Base-by-base conservation (phyloP, 495 filamentous ascomycete genomes). In the Penicillium macrosclerotiorum region DNA sequence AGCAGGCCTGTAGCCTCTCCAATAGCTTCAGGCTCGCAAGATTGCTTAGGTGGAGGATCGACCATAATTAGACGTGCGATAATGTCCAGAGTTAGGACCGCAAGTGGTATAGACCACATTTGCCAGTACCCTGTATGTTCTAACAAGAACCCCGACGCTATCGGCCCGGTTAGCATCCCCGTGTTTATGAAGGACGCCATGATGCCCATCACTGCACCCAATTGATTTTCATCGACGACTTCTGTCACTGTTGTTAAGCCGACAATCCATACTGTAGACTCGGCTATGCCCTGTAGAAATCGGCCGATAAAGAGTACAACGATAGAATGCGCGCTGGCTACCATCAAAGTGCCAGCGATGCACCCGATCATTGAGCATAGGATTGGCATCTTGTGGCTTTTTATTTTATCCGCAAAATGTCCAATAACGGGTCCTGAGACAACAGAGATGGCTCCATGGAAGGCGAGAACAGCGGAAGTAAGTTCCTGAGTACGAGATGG, bases 111-210 rank as follows among this genome's bases (percentile, higher is more conserved):
- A 5, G 59, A 57, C 59, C 62, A 65, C 1, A 54, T 57, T 3
- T 44, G 2, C 57, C 62, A 65, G 33, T 68, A 65, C 2, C 64
- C 64, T 1, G 45, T 45, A 1, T 44, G 1, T 18, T 63, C 45
- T 8, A 62, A 57, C 2, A 68, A 19, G 5, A 59, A 37, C 0
- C 64, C 62, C 0, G 57, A 49, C 0, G 58, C 34, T 19, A 55
- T 54, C 1, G 64, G 62, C 1, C 64, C 64, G 5, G 13, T n/a
- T n/a, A 42, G 3, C 8, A 23, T n/a, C 0, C 42, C 51, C 13
- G 54, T 45, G 0, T 49, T 60, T 4, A 60, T 60, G 8, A 52
- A 44, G 1, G 45, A 41, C 19, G 60, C 49, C 6, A 51, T 49
- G 1, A 58, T 30, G 4, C 45, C 51, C 19, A 62, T 51, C 1